These are phyloP conservation scores for Linum usitatissimum DNA, from an alignment of 345 rosid genomes.

Conservation along the genomic window DNA sequence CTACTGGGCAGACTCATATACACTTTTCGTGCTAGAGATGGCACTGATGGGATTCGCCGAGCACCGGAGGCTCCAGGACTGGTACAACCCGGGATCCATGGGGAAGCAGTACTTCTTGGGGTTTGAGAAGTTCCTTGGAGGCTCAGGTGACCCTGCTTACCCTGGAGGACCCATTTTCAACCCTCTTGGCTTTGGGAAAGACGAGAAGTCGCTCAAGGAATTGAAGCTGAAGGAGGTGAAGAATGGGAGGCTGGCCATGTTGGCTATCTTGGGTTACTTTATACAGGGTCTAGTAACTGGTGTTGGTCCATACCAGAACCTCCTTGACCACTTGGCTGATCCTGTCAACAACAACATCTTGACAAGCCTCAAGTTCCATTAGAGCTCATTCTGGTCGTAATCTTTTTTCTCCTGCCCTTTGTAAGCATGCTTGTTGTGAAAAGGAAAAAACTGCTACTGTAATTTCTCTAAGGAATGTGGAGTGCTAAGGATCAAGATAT, in stretches of 20 bases:
- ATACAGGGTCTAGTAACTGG: conserved; percentile 79
- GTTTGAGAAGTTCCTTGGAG: conserved; percentile 62
- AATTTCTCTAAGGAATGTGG: conserved; percentile 28
- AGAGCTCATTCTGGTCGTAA: conserved; percentile 14
- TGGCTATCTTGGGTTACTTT: conserved; percentile 74
- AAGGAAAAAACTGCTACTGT: conserved; percentile 22
- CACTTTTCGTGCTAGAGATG: conserved; percentile 83
- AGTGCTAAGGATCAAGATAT: conserved; percentile 14
- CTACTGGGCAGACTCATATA: conserved; percentile 96
- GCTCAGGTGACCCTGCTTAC: conserved; percentile 81
- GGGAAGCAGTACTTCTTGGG: conserved; percentile 89
- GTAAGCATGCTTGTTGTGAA: conserved; percentile 39
- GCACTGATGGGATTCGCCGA: conserved; percentile 96
- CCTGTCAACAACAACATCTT: conserved; percentile 87
- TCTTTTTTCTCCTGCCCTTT: conserved; percentile 11
- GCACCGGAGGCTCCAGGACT: conserved; percentile 94
- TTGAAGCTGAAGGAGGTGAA: conserved; percentile 92
- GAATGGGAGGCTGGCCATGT: conserved; percentile 89
- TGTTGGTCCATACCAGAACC: conserved; percentile 92
- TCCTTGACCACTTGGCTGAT: conserved; percentile 86
- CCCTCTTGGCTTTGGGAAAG: conserved; percentile 88
- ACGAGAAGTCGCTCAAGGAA: conserved; percentile 79
- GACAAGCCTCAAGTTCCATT: conserved; percentile 95
- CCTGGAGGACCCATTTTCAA: conserved; percentile 94
- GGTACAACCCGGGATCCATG: conserved; percentile 85